Conservation (phyloP, 2,329 filamentous ascomycete species). For the Talaromyces sp. region DNA sequence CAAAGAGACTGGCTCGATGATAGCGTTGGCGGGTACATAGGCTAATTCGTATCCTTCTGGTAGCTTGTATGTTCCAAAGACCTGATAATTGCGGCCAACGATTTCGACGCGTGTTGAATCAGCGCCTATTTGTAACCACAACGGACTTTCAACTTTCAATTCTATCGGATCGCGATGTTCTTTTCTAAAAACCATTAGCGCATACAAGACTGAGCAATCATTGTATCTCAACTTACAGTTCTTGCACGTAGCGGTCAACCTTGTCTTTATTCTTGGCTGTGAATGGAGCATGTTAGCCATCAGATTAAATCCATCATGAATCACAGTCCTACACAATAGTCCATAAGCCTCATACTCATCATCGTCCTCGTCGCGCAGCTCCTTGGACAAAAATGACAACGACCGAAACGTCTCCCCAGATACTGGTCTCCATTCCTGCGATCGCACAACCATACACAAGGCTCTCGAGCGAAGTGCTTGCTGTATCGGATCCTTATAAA, state of each 20-base stretch:
- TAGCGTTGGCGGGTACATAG: constrained; percentile 17
- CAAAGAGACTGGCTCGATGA: constrained; percentile 14
- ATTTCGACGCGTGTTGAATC: constrained; percentile 1
- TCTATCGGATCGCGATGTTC: background rate
- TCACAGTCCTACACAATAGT: background rate
- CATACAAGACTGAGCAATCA: too few relatives aligned
- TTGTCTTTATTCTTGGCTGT: background rate
- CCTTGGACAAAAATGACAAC: constrained; percentile 18
- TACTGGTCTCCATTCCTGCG: constrained; percentile 24
- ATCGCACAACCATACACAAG: constrained; percentile 30
- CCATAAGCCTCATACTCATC: constrained; percentile 3
- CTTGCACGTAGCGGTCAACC: background rate
- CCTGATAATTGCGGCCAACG: constrained; percentile 4
- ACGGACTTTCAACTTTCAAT: background rate
- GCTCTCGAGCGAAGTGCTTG: constrained; percentile 29
- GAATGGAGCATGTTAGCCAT: background rate
- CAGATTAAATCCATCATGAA: background rate
- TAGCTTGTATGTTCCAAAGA: constrained; percentile 19
- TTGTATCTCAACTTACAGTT: background rate
- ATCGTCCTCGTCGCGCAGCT: constrained; percentile 18
- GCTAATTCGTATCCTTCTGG: constrained; percentile 20
- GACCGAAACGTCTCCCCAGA: constrained; percentile 21
- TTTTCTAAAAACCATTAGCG: background rate
- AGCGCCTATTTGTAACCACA: background rate
- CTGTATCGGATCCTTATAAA: constrained; percentile 22